Evolutionary conservation across 1,284 basidiomycete species (phyloP), one percentile per base, ranked within the genome.

Genomic region (Moesziomyces antarcticus): DNA sequence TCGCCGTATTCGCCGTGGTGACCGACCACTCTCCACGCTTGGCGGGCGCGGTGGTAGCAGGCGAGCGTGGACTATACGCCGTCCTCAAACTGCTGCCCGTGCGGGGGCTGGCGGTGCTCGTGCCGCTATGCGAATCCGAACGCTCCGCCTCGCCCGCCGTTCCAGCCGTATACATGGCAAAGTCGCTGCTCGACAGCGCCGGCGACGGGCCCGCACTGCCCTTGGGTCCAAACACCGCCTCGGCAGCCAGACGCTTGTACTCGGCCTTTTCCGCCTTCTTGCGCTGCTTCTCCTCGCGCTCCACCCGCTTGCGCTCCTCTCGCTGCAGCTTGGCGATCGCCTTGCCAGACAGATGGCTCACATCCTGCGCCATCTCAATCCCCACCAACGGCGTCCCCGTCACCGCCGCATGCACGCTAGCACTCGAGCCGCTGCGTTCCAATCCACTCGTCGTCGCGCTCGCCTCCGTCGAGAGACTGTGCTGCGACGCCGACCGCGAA

Each of bases 171-270:
- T 56, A 73, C 48, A 52, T 50, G 20, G 56, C 60, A 65, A 69
- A 69, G 61, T 69, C 71, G 62, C 66, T 69, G 54, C 55, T 40
- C 9, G 51, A 10, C n/a, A 58, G 40, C n/a, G 64, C 56, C 14
- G 51, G 42, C 24, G 52, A 44, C 6, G 65, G 71, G 0, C 61
- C 71, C 14, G 57, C 48, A 41, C 65, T 69, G 5, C 71, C 71
- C 22, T 73, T 73, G 57, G 66, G 59, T n/a, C 72, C 72, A 35
- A 74, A 74, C 53, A 74, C 72, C 13, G 72, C 72, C 21, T 70
- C 66, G 1, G 72, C 72, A 22, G 63, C 72, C 45, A 74, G 45
- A 3, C 72, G 66, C 56, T 70, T 70, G 56, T 70, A 70, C 37
- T 66, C 72, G 56, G 67, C 63, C 43, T 59, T 70, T 49, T 70